Conservation (phyloP, 495 filamentous ascomycete genomes). For the Amniculicola lignicola region DNA sequence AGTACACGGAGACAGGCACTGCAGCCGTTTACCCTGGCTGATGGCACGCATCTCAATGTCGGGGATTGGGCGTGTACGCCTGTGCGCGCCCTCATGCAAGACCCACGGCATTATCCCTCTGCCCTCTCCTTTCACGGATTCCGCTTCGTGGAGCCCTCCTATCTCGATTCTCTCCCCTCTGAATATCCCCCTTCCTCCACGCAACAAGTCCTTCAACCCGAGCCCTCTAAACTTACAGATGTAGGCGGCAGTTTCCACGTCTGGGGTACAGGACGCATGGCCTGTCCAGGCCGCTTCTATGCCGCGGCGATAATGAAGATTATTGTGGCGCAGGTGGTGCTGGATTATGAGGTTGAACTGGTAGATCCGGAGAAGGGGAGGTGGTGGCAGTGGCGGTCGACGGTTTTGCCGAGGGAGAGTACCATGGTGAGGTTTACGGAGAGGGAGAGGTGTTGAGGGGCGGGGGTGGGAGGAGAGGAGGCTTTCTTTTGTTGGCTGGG, state of each 20-base stretch:
- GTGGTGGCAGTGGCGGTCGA: no score
- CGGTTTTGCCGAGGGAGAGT: no score
- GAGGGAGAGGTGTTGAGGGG: no score
- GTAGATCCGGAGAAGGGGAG: no score
- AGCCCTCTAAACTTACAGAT: slow-evolving; percentile 1
- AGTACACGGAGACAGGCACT: slow-evolving; percentile 5
- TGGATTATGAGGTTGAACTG: background rate
- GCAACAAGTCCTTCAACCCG: background rate
- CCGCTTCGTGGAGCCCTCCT: background rate
- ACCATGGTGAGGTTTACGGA: no score
- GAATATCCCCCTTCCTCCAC: background rate
- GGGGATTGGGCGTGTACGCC: slow-evolving; percentile 10
- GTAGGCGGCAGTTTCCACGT: background rate
- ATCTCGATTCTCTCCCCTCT: background rate
- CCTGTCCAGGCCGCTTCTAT: slow-evolving; percentile 6
- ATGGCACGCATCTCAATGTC: slow-evolving; percentile 1
- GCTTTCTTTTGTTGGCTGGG: no score
- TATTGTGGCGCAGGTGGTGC: background rate
- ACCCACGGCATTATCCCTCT: background rate
- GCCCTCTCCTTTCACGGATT: slow-evolving; percentile 10
- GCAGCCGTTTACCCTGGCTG: slow-evolving; percentile 6
- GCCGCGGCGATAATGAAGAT: background rate
- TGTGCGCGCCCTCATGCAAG: background rate
- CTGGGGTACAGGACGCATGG: slow-evolving; percentile 2
- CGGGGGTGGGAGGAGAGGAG: no score